Base-by-base conservation (phyloP, 2,329 filamentous ascomycete species). In the Claviceps sp. region DNA sequence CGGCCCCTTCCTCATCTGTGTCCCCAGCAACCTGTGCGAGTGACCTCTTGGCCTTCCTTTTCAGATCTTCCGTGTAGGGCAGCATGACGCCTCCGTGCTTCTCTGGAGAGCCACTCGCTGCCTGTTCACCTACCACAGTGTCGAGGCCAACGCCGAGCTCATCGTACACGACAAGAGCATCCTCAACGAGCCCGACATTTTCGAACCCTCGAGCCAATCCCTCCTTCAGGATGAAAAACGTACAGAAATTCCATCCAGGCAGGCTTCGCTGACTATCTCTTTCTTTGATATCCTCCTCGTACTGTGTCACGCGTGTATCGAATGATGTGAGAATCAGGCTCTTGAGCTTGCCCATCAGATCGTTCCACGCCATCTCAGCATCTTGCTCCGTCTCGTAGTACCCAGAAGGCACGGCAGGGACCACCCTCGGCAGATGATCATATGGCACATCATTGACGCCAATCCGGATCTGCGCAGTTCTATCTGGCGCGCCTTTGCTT, bases 201-300 rank as follows among this genome's bases (percentile, higher is more conserved):
- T 98, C 94, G 59, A 98, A 95, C 0, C 91, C 94, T 58, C 88
- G 80, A 1, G 93, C 91, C 39, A 98, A 72, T 0, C 93, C 93
- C 66, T 98, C 93, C 63, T 98, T 98, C 8, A 98, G 75, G 16
- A 98, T 90, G 65, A 98, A 98, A 65, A 98, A 98, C 0, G 93
- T 98, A 68, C 93, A 97, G 64, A 98, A 98, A 63, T 98, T 98
- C 93, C 93, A 98, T 0, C 93, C 93, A 0, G 93, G 93, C 17
- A 98, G 70, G 38, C 75, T 83, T 47, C 91, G 79, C 65, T 97
- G 90, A 0, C 84, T 80, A 60, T 97, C 91, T 62, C 90, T 93
- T 66, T 96, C 93, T 56, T 88, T 86, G 59, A 98, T 95, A 59
- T 98, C 93, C 54, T 96, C 90, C 67, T 98, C 93, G 65, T 98